phyloP scores from a whole-genome alignment of 176 grass and related monocot species.

The Triticum monococcum region DNA sequence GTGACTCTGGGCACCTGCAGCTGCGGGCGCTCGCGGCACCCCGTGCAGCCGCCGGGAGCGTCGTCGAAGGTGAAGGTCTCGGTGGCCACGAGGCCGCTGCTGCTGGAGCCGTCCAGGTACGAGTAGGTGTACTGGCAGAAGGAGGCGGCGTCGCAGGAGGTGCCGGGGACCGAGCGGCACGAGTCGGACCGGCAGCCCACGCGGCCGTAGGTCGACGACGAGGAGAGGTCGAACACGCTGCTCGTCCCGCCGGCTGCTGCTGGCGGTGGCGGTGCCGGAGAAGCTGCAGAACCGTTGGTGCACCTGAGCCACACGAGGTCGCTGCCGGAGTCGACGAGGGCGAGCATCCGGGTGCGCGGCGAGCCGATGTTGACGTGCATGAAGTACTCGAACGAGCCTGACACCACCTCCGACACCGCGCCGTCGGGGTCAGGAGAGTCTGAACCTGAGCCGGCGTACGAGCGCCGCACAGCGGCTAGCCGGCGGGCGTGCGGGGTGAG shows the following conservation, averaged over 20 bases:
- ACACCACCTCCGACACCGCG: slow-evolving; percentile 34
- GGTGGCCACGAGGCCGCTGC: no score
- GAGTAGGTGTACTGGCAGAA: slow-evolving; percentile 15
- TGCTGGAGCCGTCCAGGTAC: no score
- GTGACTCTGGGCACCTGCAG: neutral
- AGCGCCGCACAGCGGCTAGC: slow-evolving; percentile 18
- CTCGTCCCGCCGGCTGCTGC: neutral
- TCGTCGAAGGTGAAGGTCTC: no score
- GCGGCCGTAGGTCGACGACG: slow-evolving; percentile 36
- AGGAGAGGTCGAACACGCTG: slow-evolving; percentile 21
- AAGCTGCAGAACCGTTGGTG: neutral
- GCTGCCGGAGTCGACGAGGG: slow-evolving; percentile 52
- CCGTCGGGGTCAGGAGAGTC: neutral
- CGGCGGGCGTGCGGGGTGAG: slow-evolving; percentile 16
- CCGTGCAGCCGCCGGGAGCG: no score
- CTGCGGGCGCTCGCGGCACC: neutral
- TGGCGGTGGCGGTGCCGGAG: neutral
- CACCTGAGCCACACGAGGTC: slow-evolving; percentile 59
- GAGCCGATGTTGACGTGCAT: slow-evolving; percentile 35
- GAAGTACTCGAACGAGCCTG: no score
- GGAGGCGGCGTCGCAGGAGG: slow-evolving; percentile 21
- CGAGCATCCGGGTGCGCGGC: slow-evolving; percentile 29
- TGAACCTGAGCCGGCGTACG: neutral
- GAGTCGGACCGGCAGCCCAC: slow-evolving; percentile 13
- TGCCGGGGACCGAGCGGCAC: slow-evolving; percentile 6